phyloP scores from a whole-genome alignment of 495 filamentous ascomycete genomes.

The Coniosporium apollinis region DNA sequence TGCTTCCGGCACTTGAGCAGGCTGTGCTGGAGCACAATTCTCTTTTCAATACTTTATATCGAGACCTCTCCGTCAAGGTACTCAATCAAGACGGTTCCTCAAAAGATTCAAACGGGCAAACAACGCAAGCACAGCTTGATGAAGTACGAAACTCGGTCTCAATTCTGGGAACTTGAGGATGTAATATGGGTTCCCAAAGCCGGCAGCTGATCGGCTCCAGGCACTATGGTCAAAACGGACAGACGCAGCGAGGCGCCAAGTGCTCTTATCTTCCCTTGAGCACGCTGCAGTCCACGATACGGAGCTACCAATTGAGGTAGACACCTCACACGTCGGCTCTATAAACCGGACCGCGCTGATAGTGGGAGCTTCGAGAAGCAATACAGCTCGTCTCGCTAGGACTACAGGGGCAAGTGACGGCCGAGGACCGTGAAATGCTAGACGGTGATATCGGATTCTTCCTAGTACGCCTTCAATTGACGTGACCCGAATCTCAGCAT shows the following conservation, averaged over 20 bases:
- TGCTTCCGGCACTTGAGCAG: constrained; percentile 22
- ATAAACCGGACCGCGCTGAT: not conserved
- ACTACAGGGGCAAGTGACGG: constrained; percentile 9
- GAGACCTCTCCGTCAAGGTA: constrained; percentile 17
- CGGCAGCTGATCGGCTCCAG: too few species aligned
- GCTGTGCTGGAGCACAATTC: constrained; percentile 19
- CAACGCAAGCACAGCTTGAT: constrained; percentile 13
- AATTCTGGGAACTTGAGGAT: constrained; percentile 1
- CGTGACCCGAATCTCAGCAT: not conserved
- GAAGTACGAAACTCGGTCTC: constrained; percentile 9
- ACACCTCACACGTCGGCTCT: not conserved
- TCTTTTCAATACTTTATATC: constrained; percentile 22
- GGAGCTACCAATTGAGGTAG: not conserved
- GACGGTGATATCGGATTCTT: constrained; percentile 16
- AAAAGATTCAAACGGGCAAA: constrained; percentile 18
- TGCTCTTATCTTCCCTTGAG: not conserved
- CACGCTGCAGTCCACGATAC: not conserved
- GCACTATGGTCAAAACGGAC: too few species aligned
- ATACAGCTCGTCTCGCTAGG: constrained; percentile 15
- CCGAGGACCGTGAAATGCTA: constrained; percentile 14
- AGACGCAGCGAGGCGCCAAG: not conserved
- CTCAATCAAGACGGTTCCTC: constrained; percentile 23
- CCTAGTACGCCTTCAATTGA: constrained; percentile 3
- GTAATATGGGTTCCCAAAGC: too few species aligned
- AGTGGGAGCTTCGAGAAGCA: constrained; percentile 12